phyloP scores from a whole-genome alignment of 352 stramenopile genomes.

The Blastocystis sp. region DNA sequence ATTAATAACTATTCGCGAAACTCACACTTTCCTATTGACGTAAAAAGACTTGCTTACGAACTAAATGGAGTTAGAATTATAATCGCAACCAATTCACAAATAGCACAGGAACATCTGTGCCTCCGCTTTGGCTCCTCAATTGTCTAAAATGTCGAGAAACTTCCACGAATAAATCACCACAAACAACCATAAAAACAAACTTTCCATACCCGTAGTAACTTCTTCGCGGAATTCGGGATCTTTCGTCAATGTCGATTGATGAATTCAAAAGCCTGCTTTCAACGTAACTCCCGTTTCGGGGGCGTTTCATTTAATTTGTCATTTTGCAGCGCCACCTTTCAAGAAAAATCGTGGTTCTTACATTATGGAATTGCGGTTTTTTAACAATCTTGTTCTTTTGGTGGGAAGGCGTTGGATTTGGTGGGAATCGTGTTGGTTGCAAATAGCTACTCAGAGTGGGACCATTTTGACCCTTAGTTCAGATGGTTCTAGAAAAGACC shows the following conservation, averaged over 20 bases:
- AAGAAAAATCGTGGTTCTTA: too few relatives aligned
- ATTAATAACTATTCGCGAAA: background rate
- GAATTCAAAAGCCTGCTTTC: slow-evolving; percentile 64
- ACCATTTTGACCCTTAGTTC: too few relatives aligned
- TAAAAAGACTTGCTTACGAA: background rate
- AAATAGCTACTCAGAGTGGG: too few relatives aligned
- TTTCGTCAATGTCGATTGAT: slow-evolving; percentile 7
- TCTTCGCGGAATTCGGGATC: slow-evolving; percentile 43
- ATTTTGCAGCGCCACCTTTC: background rate
- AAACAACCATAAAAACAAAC: slow-evolving; percentile 57
- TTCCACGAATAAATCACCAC: background rate
- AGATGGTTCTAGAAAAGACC: too few relatives aligned
- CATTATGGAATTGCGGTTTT: background rate
- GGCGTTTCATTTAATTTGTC: background rate
- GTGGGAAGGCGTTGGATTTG: background rate
- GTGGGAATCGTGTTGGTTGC: background rate
- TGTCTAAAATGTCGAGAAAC: background rate
- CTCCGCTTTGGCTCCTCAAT: background rate
- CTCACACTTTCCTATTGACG: background rate
- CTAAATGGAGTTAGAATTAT: background rate
- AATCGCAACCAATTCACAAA: background rate
- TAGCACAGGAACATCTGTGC: background rate
- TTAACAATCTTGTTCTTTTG: background rate
- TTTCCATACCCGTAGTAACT: background rate
- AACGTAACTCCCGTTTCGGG: slow-evolving; percentile 20